Evolutionary conservation across 78 protist species (phyloP).

Genomic region (Speleostelium caveatum): DNA sequence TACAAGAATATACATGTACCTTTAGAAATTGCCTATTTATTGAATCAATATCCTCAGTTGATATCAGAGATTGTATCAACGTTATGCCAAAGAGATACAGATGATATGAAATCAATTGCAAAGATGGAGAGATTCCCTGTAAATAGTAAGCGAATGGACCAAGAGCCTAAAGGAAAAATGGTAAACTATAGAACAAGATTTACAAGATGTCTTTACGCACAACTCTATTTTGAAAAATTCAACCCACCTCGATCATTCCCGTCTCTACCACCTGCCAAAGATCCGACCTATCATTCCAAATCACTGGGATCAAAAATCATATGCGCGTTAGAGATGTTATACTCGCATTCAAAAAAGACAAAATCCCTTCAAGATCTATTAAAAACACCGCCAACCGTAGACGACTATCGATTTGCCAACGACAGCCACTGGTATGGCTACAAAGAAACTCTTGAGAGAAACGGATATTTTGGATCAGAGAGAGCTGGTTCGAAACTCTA

Average conservation of each 20-base stretch:
- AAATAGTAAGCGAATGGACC: background rate
- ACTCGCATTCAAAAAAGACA: background rate
- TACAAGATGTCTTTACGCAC: conserved; percentile 58
- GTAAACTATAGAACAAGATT: background rate
- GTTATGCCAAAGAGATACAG: conserved; percentile 44
- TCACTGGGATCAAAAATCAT: conserved; percentile 29
- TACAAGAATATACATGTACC: conserved; percentile 7
- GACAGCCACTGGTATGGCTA: conserved; percentile 1
- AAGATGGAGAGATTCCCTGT: conserved; percentile 42
- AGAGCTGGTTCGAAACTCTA: conserved; percentile 33
- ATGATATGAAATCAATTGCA: conserved; percentile 34
- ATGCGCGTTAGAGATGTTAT: conserved; percentile 43
- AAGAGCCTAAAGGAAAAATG: background rate
- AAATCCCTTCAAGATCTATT: background rate
- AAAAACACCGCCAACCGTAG: background rate
- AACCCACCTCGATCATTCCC: conserved; percentile 21
- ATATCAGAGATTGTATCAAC: background rate
- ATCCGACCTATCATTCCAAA: conserved; percentile 22
- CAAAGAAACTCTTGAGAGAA: background rate
- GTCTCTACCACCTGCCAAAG: conserved; percentile 8
- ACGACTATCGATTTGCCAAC: background rate
- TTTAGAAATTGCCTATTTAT: conserved; percentile 14
- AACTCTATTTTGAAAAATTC: conserved; percentile 31
- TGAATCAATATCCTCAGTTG: conserved; percentile 36
- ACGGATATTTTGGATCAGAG: conserved; percentile 28